These are phyloP conservation scores for Auriscalpium microsporum DNA, from an alignment of 768 basidiomycete genomes.

Conservation along the genomic window DNA sequence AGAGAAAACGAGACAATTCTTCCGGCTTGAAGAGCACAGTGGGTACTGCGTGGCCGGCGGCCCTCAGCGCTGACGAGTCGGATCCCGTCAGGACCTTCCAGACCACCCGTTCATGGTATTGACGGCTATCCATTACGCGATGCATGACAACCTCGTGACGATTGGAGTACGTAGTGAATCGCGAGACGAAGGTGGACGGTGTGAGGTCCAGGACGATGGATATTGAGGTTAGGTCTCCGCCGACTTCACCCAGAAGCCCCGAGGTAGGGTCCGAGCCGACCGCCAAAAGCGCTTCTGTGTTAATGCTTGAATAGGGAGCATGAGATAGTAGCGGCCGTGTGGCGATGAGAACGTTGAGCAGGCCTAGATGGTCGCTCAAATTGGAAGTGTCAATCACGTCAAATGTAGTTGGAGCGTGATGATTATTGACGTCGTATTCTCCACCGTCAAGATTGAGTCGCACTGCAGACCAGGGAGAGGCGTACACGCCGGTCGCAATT, in stretches of 20 bases:
- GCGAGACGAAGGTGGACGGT: background rate
- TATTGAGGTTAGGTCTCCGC: background rate
- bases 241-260: conserved; percentile 10
- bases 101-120: background rate
- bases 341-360: conserved; percentile 35
- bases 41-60: background rate
- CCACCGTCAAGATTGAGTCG: conserved; percentile 24
- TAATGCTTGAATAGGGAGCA: conserved; percentile 25
- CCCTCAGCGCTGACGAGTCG: background rate
- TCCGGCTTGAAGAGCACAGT: background rate
- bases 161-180: background rate
- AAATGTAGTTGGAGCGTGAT: conserved; percentile 28
- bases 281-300: conserved; percentile 34
- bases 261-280: conserved; percentile 19
- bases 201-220: background rate
- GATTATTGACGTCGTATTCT: conserved; percentile 21
- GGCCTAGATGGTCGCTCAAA: conserved; percentile 36
- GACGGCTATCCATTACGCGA: background rate
- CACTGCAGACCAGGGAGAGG: conserved; percentile 27
- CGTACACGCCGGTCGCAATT: conserved; percentile 21
- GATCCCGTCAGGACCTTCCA: background rate
- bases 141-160: background rate
- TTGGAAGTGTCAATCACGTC: conserved; percentile 44
- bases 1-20: background rate
- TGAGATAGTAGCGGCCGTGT: conserved; percentile 30